Conservation (phyloP, 768 basidiomycete species). For the Kwoniella sp. region DNA sequence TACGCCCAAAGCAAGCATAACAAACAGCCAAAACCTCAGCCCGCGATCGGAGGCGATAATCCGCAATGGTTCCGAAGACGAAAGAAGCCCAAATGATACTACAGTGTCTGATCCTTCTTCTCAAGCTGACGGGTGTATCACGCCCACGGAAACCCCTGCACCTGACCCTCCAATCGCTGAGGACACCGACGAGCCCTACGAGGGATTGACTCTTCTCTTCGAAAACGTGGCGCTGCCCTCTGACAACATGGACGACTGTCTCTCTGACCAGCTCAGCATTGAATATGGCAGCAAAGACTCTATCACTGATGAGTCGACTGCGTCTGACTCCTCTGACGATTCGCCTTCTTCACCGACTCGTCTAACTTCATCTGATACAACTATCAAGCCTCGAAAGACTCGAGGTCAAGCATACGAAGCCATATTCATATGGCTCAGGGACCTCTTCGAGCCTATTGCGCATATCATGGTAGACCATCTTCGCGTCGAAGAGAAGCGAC, state of each 20-base stretch:
- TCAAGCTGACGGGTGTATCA: neutral
- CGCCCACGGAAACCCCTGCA: neutral
- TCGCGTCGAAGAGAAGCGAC: constrained; percentile 16
- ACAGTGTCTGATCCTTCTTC: too few relatives aligned
- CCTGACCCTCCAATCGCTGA: neutral
- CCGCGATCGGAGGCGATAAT: neutral
- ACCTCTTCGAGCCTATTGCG: constrained; percentile 33
- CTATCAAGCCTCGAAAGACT: constrained; percentile 4
- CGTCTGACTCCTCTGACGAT: neutral
- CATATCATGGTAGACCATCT: constrained; percentile 21
- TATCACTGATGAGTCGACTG: neutral
- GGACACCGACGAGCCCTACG: neutral
- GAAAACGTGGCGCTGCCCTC: neutral
- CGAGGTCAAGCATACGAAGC: constrained; percentile 32
- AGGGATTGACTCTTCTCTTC: neutral
- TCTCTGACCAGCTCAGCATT: neutral
- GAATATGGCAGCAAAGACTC: neutral
- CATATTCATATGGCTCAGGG: constrained; percentile 32
- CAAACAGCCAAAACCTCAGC: neutral
- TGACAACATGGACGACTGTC: neutral
- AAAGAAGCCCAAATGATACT: neutral
- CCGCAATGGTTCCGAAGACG: too few relatives aligned
- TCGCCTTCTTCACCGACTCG: neutral
- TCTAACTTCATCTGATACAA: neutral
- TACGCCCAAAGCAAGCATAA: neutral